These are phyloP conservation scores for Thalassiosira profunda DNA, from an alignment of 108 stramenopile species.

Conservation along the genomic window DNA sequence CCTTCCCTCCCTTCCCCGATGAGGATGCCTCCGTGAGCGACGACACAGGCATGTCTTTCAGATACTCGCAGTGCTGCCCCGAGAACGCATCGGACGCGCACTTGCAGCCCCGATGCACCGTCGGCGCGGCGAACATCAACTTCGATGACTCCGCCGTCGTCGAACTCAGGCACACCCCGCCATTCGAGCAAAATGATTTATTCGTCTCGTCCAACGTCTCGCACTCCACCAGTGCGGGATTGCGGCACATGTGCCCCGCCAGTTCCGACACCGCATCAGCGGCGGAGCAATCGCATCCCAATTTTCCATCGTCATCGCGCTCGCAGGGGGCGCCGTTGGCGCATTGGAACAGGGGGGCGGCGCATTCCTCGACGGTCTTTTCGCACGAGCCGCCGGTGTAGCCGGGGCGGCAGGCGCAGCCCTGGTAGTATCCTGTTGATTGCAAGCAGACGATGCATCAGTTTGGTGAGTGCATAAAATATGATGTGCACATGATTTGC, in stretches of 20 bases:
- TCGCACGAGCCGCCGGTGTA: constrained; percentile 43
- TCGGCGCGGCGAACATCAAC: not conserved
- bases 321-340: constrained; percentile 26
- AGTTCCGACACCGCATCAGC: constrained; percentile 42
- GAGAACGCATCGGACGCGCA: constrained; percentile 29
- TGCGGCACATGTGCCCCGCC: constrained; percentile 55
- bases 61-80: constrained; percentile 44
- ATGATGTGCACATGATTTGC: no score
- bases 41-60: not conserved
- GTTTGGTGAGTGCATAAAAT: no score
- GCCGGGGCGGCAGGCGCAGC: not conserved
- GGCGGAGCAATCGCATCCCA: constrained; percentile 46
- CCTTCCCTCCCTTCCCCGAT: no score
- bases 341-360: constrained; percentile 31
- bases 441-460: no score
- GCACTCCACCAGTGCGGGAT: constrained; percentile 52
- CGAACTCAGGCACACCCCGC: constrained; percentile 46
- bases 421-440: constrained; percentile 12
- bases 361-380: constrained; percentile 40
- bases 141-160: not conserved
- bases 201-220: constrained; percentile 15
- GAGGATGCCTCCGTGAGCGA: not conserved
- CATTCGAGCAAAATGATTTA: constrained; percentile 58
- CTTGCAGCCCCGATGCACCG: constrained; percentile 36
- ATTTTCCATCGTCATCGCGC: constrained; percentile 5